These are phyloP conservation scores for Termitomyces sp. DNA, from an alignment of 768 basidiomycete species.

Conservation along the genomic window DNA sequence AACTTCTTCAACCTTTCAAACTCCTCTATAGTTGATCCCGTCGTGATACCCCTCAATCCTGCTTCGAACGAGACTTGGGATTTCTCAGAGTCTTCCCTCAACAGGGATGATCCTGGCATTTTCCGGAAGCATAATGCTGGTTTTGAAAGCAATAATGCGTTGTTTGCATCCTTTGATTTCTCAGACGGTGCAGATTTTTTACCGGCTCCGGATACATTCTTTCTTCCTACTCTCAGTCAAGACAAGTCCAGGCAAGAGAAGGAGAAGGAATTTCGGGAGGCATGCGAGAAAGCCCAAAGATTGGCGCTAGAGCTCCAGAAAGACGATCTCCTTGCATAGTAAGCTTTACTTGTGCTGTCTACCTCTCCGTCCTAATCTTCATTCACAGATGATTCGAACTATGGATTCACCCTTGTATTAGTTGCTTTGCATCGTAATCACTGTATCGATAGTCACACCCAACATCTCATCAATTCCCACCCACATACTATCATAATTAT, in stretches of 20 bases:
- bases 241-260: conserved; percentile 26
- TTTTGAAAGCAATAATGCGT: background rate
- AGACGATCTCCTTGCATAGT: conserved; percentile 18
- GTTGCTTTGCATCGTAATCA: background rate
- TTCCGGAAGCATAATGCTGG: background rate
- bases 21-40: background rate
- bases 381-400: background rate
- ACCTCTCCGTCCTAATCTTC: no score
- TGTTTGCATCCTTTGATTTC: background rate
- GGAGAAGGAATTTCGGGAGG: conserved; percentile 27
- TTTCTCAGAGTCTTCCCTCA: background rate
- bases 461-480: background rate
- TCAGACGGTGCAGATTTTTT: background rate
- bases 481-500: background rate
- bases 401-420: no score
- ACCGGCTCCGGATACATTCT: background rate
- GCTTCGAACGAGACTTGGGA: background rate
- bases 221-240: background rate
- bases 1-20: background rate
- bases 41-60: background rate
- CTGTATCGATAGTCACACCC: conserved; percentile 10
- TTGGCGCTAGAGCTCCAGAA: conserved; percentile 28
- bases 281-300: conserved; percentile 33
- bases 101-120: background rate
- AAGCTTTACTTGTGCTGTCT: background rate